Evolutionary conservation across 2,329 filamentous ascomycete genomes (phyloP).

Genomic region (Fusarium sp.): DNA sequence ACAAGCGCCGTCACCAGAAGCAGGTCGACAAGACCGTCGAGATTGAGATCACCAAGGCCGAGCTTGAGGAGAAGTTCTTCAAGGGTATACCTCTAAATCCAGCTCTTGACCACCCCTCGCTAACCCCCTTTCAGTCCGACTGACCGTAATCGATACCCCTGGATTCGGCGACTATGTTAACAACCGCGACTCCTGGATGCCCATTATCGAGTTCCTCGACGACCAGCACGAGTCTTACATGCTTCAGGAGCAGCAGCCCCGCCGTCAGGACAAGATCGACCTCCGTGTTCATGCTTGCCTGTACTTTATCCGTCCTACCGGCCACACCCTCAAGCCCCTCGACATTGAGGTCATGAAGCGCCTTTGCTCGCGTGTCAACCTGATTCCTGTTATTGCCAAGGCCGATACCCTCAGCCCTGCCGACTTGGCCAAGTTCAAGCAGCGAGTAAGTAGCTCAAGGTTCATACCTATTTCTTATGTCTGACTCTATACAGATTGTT

Average conservation of each 20-base stretch:
- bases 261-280: constrained; percentile 98
- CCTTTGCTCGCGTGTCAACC: constrained; percentile 95
- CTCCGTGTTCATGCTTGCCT: constrained; percentile 97
- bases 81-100: constrained; percentile 75
- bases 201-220: constrained; percentile 99
- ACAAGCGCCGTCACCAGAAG: constrained; percentile 99
- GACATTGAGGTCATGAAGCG: constrained; percentile 99
- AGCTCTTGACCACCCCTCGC: constrained; percentile 14
- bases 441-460: constrained; percentile 72
- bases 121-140: constrained; percentile 73
- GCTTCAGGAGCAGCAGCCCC: constrained; percentile 99
- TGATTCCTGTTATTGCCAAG: constrained; percentile 99
- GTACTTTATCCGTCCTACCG: constrained; percentile 99
- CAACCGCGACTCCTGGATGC: constrained; percentile 99
- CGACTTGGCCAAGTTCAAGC: constrained; percentile 94
- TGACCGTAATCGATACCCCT: constrained; percentile 98
- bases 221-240: constrained; percentile 99
- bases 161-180: constrained; percentile 99
- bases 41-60: constrained; percentile 99
- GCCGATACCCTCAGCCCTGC: constrained; percentile 95
- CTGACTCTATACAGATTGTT: constrained; percentile 73
- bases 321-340: constrained; percentile 97
- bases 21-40: constrained; percentile 99
- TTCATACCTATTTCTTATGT: not conserved
- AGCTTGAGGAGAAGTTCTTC: constrained; percentile 99